phyloP scores from a whole-genome alignment of 257 asterid species.

The Solanum boliviense region DNA sequence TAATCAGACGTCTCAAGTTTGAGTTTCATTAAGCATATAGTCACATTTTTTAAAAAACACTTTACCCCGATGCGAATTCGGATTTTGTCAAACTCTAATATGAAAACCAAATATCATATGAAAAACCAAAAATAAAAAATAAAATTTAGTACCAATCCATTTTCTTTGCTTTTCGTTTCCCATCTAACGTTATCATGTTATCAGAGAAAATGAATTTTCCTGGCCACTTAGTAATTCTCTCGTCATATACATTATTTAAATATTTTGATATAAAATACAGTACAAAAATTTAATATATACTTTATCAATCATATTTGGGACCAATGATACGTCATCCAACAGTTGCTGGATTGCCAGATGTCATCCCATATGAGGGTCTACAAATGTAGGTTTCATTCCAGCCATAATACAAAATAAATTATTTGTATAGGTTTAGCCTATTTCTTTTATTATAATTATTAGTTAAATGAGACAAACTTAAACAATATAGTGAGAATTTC shows the following conservation, averaged over 20 bases:
- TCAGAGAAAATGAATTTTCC: not conserved
- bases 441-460: not conserved
- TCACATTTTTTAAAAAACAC: rapidly evolving
- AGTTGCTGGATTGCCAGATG: not conserved
- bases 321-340: not conserved
- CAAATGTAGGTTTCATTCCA: slow-evolving; percentile 10
- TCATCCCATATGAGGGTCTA: not conserved
- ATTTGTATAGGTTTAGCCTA: not conserved
- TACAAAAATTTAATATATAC: not conserved
- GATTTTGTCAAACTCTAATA: too few species aligned
- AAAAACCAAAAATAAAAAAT: rapidly evolving
- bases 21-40: rapidly evolving
- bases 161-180: not conserved
- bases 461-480: not conserved
- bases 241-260: too few species aligned
- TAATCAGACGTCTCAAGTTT: not conserved
- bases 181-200: not conserved
- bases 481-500: not conserved
- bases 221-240: not conserved
- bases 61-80: rapidly evolving
- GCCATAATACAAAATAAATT: slow-evolving; percentile 10
- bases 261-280: not conserved
- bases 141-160: not conserved
- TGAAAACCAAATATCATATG: too few species aligned
- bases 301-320: not conserved